Evolutionary conservation across 202 grass and related monocot genomes (phyloP), one percentile per base, ranked within the genome.

Genomic region (Setaria italica): DNA sequence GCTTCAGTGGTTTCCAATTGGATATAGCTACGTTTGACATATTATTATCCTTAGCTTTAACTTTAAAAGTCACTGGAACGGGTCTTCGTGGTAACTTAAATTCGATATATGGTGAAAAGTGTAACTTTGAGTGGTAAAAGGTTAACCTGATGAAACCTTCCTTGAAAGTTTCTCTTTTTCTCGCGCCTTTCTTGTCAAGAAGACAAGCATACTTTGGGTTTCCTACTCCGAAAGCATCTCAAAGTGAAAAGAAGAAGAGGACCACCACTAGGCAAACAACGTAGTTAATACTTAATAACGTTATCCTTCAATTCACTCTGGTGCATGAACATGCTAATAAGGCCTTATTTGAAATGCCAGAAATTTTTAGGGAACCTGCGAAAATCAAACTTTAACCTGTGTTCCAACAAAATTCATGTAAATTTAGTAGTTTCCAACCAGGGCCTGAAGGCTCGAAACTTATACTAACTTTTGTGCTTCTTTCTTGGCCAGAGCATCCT

Each of bases 1-100:
- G 41, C 6, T 80, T 48, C 4, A 43, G 34, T 82, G 41, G 45
- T 29, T 29, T 37, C 29, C 32, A 76, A 47, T 9, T 43, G 11
- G 57, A 10, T 59, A 14, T 42, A 3, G 4, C 2, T 82, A 87
- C 78, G 82, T 79, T 91, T 83, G 78, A 69, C 82, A 81, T 89
- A 35, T 35, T 35, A 35, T 35, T 35, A 35, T 35, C 3, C 34
- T 35, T 35, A 35, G 34, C 34, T 35, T 35, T 35, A 35, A 35
- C 34, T 35, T 35, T 35, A 35, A 35, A 35, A 35, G 34, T 35
- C 34, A 35, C 34, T 35, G 1, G 34, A 35, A 35, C 34, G 34
- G 34, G 34, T 35, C 34, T 35, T 35, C 2, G 34, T 35, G 34
- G 34, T 35, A 35, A 46, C 41, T 47, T 29, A 21, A 15, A 68